These are phyloP conservation scores for Spirogloea muscicola DNA, from an alignment of 139 green algal genomes.

Conservation along the genomic window DNA sequence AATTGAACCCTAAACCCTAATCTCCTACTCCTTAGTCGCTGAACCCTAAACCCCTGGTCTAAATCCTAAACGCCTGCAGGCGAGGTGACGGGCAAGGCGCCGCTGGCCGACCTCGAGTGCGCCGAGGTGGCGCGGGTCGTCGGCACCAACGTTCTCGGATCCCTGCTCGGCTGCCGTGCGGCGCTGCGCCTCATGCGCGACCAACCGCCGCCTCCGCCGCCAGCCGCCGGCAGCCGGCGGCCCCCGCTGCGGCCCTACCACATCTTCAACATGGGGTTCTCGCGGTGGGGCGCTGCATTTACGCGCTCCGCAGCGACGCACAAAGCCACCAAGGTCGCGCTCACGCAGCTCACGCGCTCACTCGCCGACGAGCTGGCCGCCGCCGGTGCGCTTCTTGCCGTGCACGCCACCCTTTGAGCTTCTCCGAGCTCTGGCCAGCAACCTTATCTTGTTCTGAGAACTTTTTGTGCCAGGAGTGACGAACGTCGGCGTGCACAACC, in stretches of 20 bases:
- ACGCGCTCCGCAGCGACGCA: slow-evolving; percentile 54
- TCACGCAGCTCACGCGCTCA: slow-evolving; percentile 57
- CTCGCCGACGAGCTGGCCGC: slow-evolving; percentile 53
- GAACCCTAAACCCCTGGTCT: not conserved
- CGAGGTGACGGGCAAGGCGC: slow-evolving; percentile 54
- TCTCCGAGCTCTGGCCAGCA: not conserved
- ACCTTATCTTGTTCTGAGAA: not conserved
- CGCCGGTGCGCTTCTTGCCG: not conserved
- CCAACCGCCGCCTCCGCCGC: not conserved
- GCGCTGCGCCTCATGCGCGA: slow-evolving; percentile 7
- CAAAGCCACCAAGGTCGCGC: slow-evolving; percentile 61
- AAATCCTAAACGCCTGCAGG: slow-evolving; percentile 15
- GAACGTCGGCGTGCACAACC: slow-evolving; percentile 62
- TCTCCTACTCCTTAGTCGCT: not conserved
- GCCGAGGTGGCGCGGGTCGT: slow-evolving; percentile 52
- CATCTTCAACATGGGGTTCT: slow-evolving; percentile 50
- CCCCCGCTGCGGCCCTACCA: not conserved
- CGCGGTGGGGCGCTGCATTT: slow-evolving; percentile 44
- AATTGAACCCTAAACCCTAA: no score
- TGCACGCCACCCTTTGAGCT: not conserved
- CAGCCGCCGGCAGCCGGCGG: not conserved
- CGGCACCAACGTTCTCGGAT: slow-evolving; percentile 57
- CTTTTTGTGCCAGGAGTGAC: slow-evolving; percentile 20
- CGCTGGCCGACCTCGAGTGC: slow-evolving; percentile 52
- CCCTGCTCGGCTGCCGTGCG: slow-evolving; percentile 47